Conservation (phyloP, 257 asterid species). For the Catharanthus roseus region DNA sequence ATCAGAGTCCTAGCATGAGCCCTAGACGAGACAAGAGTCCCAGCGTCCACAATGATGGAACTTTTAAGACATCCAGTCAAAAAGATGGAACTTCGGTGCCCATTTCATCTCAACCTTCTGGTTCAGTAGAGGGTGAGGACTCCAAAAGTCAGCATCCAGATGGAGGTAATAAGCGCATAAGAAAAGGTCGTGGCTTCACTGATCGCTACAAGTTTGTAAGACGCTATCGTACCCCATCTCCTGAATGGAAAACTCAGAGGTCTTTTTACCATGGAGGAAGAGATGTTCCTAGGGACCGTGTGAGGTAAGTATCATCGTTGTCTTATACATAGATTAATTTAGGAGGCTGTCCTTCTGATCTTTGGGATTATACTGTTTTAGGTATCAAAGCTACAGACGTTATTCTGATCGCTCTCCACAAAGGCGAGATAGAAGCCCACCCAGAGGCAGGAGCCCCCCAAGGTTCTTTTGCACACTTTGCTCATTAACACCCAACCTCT, state of each 20-base stretch:
- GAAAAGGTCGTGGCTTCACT: slow-evolving; percentile 98
- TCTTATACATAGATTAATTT: slow-evolving; percentile 1
- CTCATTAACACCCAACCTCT: slow-evolving; percentile 9
- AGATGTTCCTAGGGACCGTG: slow-evolving; percentile 54
- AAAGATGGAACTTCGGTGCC: slow-evolving; percentile 32
- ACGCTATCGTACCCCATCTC: slow-evolving; percentile 96
- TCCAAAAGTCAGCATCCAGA: slow-evolving; percentile 13
- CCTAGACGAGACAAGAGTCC: slow-evolving; percentile 33
- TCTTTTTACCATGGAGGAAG: slow-evolving; percentile 69
- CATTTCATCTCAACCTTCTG: slow-evolving; percentile 42
- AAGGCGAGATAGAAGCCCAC: slow-evolving; percentile 57
- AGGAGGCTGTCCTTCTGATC: not conserved
- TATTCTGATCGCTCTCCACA: slow-evolving; percentile 62
- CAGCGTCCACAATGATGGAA: slow-evolving; percentile 24
- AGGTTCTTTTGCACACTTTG: slow-evolving; percentile 41
- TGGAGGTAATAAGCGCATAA: slow-evolving; percentile 73
- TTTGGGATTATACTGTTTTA: slow-evolving; percentile 15
- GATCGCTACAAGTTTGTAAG: slow-evolving; percentile 73
- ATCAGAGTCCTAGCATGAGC: slow-evolving; percentile 38
- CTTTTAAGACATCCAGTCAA: slow-evolving; percentile 26
- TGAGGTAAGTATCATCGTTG: slow-evolving; percentile 44
- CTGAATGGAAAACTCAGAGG: slow-evolving; percentile 60
- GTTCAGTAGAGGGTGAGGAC: slow-evolving; percentile 40
- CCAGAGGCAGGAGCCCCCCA: slow-evolving; percentile 84
- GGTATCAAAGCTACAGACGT: slow-evolving; percentile 68